phyloP scores from a whole-genome alignment of 1,284 basidiomycete species.

The Fomes fomentarius region DNA sequence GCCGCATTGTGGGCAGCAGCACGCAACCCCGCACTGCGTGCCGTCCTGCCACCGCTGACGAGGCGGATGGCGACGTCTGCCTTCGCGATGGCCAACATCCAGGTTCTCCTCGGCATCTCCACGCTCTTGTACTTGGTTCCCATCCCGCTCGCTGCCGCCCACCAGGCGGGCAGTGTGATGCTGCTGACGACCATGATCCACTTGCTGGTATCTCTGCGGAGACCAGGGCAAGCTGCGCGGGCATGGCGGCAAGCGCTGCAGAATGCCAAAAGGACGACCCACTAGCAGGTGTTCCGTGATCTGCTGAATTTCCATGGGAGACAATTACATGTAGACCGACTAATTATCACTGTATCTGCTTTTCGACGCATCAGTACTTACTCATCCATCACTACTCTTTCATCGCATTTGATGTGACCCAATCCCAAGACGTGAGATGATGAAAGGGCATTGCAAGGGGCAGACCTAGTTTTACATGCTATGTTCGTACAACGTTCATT shows the following conservation, averaged over 20 bases:
- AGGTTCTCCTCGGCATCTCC: slow-evolving; percentile 89
- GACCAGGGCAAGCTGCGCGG: slow-evolving; percentile 72
- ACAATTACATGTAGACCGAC: slow-evolving; percentile 13
- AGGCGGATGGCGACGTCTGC: slow-evolving; percentile 66
- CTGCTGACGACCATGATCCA: slow-evolving; percentile 88
- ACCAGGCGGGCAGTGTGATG: slow-evolving; percentile 93
- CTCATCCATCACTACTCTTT: slow-evolving; percentile 9
- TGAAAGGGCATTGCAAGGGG: slow-evolving; percentile 16
- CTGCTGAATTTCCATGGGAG: background rate
- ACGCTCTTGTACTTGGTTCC: slow-evolving; percentile 96
- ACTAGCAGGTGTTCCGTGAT: background rate
- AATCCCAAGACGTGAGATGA: background rate
- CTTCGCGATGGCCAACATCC: slow-evolving; percentile 84
- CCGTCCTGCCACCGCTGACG: slow-evolving; percentile 70
- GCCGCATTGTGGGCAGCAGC: slow-evolving; percentile 65
- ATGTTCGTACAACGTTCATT: slow-evolving; percentile 38
- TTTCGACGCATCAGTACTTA: background rate
- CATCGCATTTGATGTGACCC: background rate
- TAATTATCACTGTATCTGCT: slow-evolving; percentile 20
- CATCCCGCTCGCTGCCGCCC: slow-evolving; percentile 87
- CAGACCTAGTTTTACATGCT: slow-evolving; percentile 25
- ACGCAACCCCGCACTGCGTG: slow-evolving; percentile 55
- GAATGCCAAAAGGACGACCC: slow-evolving; percentile 12
- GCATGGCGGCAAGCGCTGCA: slow-evolving; percentile 53
- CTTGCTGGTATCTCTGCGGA: slow-evolving; percentile 71